Evolutionary conservation across 495 filamentous ascomycete species (phyloP), one percentile per base, ranked within the genome.

Genomic region (Penicillium cataractarum): DNA sequence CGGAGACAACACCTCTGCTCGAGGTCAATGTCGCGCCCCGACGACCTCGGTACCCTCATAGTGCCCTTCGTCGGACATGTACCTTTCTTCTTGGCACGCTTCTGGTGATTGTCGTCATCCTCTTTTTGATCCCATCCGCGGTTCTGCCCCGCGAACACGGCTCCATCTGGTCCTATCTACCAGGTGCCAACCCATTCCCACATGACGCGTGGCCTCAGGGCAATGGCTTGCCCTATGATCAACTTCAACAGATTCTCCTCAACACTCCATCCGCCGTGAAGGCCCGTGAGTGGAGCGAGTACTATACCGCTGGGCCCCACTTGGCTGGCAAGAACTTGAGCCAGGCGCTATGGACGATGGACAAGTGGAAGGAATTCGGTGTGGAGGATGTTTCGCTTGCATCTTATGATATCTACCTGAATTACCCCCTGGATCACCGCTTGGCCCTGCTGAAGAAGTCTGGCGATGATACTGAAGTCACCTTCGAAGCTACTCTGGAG

Each of bases 271-370:
- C 85, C 32, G 83, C 85, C 48, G 79, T 83, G 29, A 88, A 87
- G 67, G 87, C 85, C 7, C 79, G 84, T 58, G 88, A 96, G 74
- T 97, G 92, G 92, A 94, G 90, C 70, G 77, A 84, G 62, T 98
- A 97, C 76, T 98, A 98, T 67, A 97, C 95, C 0, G 76, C 88
- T 2, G 95, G 95, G 0, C 84, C 91, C 1, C 95, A 99, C 80
- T 79, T 99, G 32, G 91, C 89, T 0, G 95, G 95, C 13, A 90
- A 91, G 81, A 98, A 98, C 67, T 82, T 89, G 49, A 91, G 87
- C 57, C 87, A 96, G 78, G 95, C 91, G 6, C 74, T 89, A 51
- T 99, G 92, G 92, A 99, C 95, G 0, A 82, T 86, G 65, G 86
- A 96, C 26, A 88, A 81, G 65, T 98, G 92, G 92, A 78, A 88